Percentiles rank a stretch among this genome's conserved stretches.
phyloP scores from a whole-genome alignment of 192 early-diverging fungal genomes.

The Geosiphon pyriformis region DNA sequence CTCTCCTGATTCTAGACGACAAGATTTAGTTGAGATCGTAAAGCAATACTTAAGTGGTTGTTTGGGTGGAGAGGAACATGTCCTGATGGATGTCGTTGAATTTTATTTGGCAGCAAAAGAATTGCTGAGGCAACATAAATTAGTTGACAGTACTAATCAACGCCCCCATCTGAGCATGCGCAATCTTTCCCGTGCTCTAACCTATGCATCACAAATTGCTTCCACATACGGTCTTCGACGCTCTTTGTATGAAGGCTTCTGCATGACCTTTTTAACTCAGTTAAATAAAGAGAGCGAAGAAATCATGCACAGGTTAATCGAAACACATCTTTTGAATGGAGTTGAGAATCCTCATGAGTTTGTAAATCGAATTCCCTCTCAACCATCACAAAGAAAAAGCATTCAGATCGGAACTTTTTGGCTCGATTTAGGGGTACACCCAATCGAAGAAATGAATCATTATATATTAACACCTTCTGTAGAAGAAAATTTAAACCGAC shows the following conservation, averaged over 20 bases:
- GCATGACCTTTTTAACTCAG: conserved; percentile 94
- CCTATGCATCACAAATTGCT: conserved; percentile 68
- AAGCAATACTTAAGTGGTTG: conserved; percentile 67
- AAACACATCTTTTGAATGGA: conserved; percentile 51
- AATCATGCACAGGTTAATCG: conserved; percentile 48
- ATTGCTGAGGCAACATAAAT: conserved; percentile 57
- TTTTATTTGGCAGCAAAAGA: conserved; percentile 79
- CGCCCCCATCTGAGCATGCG: conserved; percentile 89
- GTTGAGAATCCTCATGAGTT: conserved; percentile 51
- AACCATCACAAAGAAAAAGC: conserved; percentile 40
- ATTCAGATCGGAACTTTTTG: conserved; percentile 85
- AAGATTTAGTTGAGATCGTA: conserved; percentile 82
- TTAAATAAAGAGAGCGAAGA: conserved; percentile 65
- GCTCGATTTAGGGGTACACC: conserved; percentile 56
- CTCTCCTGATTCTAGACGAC: conserved; percentile 72
- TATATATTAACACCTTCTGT: conserved; percentile 92
- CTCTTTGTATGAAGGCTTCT: conserved; percentile 87
- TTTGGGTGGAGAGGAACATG: conserved; percentile 49
- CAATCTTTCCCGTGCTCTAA: conserved; percentile 82
- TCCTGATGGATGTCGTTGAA: conserved; percentile 63
- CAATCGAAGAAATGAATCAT: conserved; percentile 33
- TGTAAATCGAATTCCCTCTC: conserved; percentile 54
- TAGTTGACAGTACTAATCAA: conserved; percentile 87
- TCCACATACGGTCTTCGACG: conserved; percentile 75
- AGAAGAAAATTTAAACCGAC: conserved; percentile 71